Base-by-base conservation (phyloP, 2,329 filamentous ascomycete genomes). In the Colletotrichum aenigma region DNA sequence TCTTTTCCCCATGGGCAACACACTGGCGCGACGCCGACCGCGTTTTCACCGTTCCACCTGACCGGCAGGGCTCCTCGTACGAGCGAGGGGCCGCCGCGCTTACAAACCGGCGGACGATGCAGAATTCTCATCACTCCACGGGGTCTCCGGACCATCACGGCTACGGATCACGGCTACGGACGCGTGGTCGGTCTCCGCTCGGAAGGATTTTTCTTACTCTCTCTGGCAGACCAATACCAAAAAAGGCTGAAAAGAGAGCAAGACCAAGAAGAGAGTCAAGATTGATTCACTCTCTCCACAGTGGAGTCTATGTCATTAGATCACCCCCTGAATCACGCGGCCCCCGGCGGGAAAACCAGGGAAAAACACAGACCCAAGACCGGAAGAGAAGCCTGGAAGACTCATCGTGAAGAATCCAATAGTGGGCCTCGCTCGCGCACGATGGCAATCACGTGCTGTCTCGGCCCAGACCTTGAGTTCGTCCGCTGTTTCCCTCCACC, bases 1-100 rank as follows among this genome's bases (percentile, higher is more conserved):
- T 75, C 73, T 75, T 75, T 75, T 75, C 73, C 73, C 73, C 73
- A 73, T 75, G 73, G 73, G 73, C 56, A 73, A 38, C 61, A 56
- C 62, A 56, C 62, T 72, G 36, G 55, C 65, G 66, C 66, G 66
- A 68, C 66, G 64, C 60, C 70, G 43, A 38, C 73, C 73, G 73
- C 69, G 64, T 48, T 75, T 69, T 75, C 73, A 43, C 73, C 73
- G 73, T 61, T 69, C 34, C 64, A 66, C 70, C 56, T 73, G 58
- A 52, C 52, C 28, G 56, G 28, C 67, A 24, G 69, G 21, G 38
- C 38, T 28, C 26, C 24, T 69, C 43, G 61, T 73, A 43, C 64
- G 32, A 66, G 24, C 10, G 30, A 56, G 38, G 56, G 38, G 30
- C 32, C 18, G 18, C 21, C 55, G 66, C 62, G 70, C 56, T 64